phyloP scores from a whole-genome alignment of 768 basidiomycete species.

The Brasilioporus rufonigricans region DNA sequence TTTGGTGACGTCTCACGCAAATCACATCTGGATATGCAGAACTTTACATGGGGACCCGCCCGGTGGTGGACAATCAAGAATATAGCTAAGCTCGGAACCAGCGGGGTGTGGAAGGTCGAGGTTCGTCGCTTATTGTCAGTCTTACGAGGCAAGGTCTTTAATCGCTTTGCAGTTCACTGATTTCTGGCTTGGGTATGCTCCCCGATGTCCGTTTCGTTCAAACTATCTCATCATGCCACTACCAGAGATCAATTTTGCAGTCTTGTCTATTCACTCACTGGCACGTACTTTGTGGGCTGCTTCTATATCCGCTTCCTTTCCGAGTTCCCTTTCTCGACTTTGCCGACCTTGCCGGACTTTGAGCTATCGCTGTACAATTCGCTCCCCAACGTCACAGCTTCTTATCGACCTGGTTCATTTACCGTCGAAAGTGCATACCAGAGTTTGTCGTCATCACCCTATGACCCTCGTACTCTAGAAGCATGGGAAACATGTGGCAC shows the following conservation, averaged over 20 bases:
- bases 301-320: constrained; percentile 48
- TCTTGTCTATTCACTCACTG: constrained; percentile 69
- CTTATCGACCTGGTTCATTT: no score
- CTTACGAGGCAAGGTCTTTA: not conserved
- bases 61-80: constrained; percentile 81
- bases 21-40: constrained; percentile 37
- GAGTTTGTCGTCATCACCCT: constrained; percentile 1
- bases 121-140: constrained; percentile 34
- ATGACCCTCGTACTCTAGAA: constrained; percentile 38
- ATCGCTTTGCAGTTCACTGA: constrained; percentile 60
- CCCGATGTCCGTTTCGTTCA: not conserved
- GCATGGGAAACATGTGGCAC: constrained; percentile 44
- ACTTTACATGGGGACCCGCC: constrained; percentile 32
- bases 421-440: no score
- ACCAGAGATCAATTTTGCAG: constrained; percentile 81
- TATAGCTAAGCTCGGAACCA: constrained; percentile 59
- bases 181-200: constrained; percentile 81
- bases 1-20: not conserved
- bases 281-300: constrained; percentile 74
- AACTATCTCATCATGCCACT: constrained; percentile 5
- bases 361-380: no score
- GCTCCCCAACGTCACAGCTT: no score
- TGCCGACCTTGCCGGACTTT: no score
- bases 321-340: constrained; percentile 11
- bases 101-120: constrained; percentile 74